Evolutionary conservation across 805 yeast genomes (phyloP), one percentile per base, ranked within the genome.

Genomic region (Teunomyces pallodes): DNA sequence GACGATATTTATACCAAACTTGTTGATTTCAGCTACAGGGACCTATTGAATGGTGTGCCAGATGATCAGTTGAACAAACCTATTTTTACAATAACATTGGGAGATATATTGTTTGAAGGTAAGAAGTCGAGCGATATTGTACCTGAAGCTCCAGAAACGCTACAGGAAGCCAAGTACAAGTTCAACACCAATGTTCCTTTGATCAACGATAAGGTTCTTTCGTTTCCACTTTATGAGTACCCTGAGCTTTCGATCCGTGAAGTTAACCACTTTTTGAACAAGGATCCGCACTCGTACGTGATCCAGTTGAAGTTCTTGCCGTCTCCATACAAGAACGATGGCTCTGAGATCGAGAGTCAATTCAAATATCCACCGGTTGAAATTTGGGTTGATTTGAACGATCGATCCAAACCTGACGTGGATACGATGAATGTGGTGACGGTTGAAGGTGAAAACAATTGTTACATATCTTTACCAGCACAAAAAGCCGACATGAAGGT

Each of bases 281-380:
- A 56, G 5, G 70, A 66, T 51, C 72, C 71, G 0, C 57, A 52
- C 43, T 35, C 47, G 17, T 53, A 54, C 36, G 56, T 45, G 32
- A 65, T 75, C 10, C 82, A 79, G 55, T 50, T 80, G 48, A 72
- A 70, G 54, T 74, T 79, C 45, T 56, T 71, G 7, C 83, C 83
- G 1, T 65, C 75, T 5, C 74, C 81, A 33, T 64, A 66, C 56
- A 16, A 1, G 13, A 26, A 26, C 24, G 50, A 57, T 8, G 39
- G 50, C 47, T 57, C 32, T 52, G 30, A 10, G 32, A 36, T 17
- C 9, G 49, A 39, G 27, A 35, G 30, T 12, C 60, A 64, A 46
- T 56, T 64, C 43, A 57, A 66, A 36, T 70, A 69, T 41, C 84
- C 86, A 2, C 82, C 84, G 1, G 61, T 82, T 5, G 86, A 82